A percentile compares a stretch with the other conserved stretches of the same genome.
phyloP scores from a whole-genome alignment of 2,329 filamentous ascomycete genomes.

The Hypoxylon sp. region DNA sequence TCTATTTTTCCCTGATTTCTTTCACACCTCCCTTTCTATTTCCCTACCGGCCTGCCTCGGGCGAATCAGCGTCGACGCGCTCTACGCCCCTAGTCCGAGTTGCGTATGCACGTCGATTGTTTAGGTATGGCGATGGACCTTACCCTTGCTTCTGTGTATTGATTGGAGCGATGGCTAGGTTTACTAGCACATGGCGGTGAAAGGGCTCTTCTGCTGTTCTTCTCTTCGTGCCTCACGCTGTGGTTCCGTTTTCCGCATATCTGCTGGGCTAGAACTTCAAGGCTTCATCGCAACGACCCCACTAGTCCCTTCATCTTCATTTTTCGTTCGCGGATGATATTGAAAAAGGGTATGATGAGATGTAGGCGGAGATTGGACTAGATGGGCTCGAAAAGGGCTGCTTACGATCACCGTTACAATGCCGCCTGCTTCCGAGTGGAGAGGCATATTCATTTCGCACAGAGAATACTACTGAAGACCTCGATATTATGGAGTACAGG shows the following conservation, averaged over 20 bases:
- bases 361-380: slow-evolving; percentile 37
- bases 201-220: slow-evolving; percentile 30
- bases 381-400: slow-evolving; percentile 20
- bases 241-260: slow-evolving; percentile 27
- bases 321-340: slow-evolving; percentile 20
- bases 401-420: slow-evolving; percentile 41
- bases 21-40: slow-evolving; percentile 36
- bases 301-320: slow-evolving; percentile 19
- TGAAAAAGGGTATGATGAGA: slow-evolving; percentile 31
- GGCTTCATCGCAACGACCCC: slow-evolving; percentile 35
- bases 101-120: slow-evolving; percentile 51
- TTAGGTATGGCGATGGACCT: slow-evolving; percentile 46
- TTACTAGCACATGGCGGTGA: slow-evolving; percentile 53
- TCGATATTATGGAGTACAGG: slow-evolving; percentile 42
- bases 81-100: slow-evolving; percentile 29
- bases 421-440: slow-evolving; percentile 45
- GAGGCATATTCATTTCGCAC: slow-evolving; percentile 43
- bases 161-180: slow-evolving; percentile 47
- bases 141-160: slow-evolving; percentile 40
- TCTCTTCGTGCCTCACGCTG: slow-evolving; percentile 22
- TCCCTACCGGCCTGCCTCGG: slow-evolving; percentile 41
- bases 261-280: slow-evolving; percentile 27
- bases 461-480: slow-evolving; percentile 39
- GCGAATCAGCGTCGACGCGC: slow-evolving; percentile 47
- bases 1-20: slow-evolving; percentile 37